These are phyloP conservation scores for Fraxinus ornus DNA, from an alignment of 305 asterid species.

Conservation along the genomic window DNA sequence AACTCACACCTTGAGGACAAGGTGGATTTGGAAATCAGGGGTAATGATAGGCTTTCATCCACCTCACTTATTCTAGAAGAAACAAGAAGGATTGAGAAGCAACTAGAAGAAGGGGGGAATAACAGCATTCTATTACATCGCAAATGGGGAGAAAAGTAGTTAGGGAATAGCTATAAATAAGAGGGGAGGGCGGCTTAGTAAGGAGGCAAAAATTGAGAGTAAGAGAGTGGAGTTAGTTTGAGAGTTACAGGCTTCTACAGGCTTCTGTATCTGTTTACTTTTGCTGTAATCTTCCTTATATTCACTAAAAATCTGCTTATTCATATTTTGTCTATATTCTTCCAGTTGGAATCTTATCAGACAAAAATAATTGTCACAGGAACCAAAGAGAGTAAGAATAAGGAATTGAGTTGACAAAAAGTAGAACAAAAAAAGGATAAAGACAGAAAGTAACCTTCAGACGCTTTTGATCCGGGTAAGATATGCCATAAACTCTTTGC, in stretches of 20 bases:
- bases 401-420: not conserved
- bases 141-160: not conserved
- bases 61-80: not conserved
- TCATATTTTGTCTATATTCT: not conserved
- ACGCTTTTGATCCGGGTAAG: constrained; percentile 82
- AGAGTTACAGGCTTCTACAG: not conserved
- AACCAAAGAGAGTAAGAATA: constrained; percentile 11
- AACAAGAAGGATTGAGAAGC: not conserved
- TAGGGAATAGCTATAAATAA: not conserved
- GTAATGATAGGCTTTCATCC: not conserved
- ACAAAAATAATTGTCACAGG: not conserved
- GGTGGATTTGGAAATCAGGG: not conserved
- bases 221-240: not conserved
- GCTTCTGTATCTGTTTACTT: not conserved
- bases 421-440: not conserved
- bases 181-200: not conserved
- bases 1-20: not conserved
- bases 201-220: not conserved
- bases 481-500: constrained; percentile 98
- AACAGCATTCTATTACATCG: not conserved
- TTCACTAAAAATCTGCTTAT: not conserved
- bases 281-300: not conserved
- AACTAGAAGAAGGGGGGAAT: not conserved
- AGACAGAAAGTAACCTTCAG: constrained; percentile 60
- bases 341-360: not conserved